These are phyloP conservation scores for Talaromyces islandicus DNA, from an alignment of 2,329 filamentous ascomycete species.

Conservation along the genomic window DNA sequence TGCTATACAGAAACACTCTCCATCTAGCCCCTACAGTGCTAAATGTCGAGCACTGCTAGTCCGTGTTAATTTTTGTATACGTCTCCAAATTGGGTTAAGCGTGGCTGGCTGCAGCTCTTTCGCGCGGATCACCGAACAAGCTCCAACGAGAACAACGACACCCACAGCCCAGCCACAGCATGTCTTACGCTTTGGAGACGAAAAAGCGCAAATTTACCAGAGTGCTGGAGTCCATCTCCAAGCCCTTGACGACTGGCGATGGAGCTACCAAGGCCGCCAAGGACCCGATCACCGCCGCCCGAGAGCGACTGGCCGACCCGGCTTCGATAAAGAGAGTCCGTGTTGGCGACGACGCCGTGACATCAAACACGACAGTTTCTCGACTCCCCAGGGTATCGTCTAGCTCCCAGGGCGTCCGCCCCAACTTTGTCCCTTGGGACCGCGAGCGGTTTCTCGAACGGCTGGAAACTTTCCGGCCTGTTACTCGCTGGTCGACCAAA, in stretches of 20 bases:
- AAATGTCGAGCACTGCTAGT: neutral
- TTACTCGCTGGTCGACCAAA: constrained; percentile 91
- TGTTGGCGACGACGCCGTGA: constrained; percentile 15
- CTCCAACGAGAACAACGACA: neutral
- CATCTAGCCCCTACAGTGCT: neutral
- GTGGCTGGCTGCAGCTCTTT: neutral
- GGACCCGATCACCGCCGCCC: constrained; percentile 16
- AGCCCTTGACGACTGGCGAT: constrained; percentile 20
- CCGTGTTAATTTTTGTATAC: neutral
- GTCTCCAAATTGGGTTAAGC: neutral
- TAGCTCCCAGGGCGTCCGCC: constrained; percentile 32
- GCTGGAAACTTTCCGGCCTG: constrained; percentile 80
- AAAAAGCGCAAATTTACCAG: constrained; percentile 45
- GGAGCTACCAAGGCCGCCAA: constrained; percentile 15
- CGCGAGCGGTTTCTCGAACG: constrained; percentile 74
- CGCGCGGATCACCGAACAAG: neutral
- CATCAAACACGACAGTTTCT: constrained; percentile 13
- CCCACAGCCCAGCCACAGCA: constrained; percentile 13
- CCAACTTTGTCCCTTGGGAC: constrained; percentile 81
- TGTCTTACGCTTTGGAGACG: constrained; percentile 41
- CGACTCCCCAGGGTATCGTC: constrained; percentile 21
- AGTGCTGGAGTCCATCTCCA: constrained; percentile 39
- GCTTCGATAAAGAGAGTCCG: constrained; percentile 31
- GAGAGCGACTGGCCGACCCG: constrained; percentile 20
- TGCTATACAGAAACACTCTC: neutral